These are phyloP conservation scores for Chrysanthemum lavandulifolium DNA, from an alignment of 129 eudicot genomes.

Conservation along the genomic window DNA sequence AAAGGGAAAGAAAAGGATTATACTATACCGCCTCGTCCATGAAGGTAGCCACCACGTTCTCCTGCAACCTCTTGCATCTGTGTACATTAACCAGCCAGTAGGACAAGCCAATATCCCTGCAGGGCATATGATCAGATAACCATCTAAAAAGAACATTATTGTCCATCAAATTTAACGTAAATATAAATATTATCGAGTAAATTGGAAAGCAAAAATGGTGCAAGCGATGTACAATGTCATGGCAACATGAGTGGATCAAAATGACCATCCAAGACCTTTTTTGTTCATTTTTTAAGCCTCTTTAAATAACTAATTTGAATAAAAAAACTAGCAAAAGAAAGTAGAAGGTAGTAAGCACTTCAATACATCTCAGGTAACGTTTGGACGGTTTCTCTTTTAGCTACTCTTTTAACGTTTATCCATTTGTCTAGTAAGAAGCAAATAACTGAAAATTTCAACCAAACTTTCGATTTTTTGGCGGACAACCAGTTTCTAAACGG, in stretches of 20 bases:
- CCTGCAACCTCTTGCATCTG: conserved; percentile 99
- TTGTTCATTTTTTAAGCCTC: too few species aligned
- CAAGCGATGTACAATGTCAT: not conserved
- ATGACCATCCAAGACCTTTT: too few species aligned
- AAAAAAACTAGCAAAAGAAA: too few species aligned
- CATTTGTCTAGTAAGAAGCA: too few species aligned
- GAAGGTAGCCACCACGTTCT: conserved; percentile 99
- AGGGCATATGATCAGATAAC: conserved; percentile 94
- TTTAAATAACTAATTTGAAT: too few species aligned
- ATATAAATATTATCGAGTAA: not conserved
- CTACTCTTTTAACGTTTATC: too few species aligned
- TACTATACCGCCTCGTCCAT: conserved; percentile 93
- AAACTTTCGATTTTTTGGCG: too few species aligned
- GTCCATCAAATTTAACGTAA: not conserved
- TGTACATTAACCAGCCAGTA: conserved; percentile 64
- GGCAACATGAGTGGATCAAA: not conserved
- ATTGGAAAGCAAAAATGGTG: not conserved
- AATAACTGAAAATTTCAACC: too few species aligned
- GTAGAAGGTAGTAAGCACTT: too few species aligned
- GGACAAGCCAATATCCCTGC: conserved; percentile 97
- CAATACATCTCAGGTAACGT: too few species aligned
- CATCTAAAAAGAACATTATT: conserved; percentile 21
- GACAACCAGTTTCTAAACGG: too few species aligned
- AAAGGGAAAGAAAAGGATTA: not conserved
- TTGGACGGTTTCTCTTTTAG: too few species aligned